A percentile compares a stretch with the other conserved stretches of the same genome.
These are phyloP conservation scores for Kodamaea laetipori DNA, from an alignment of 805 yeast genomes.

Conservation along the genomic window DNA sequence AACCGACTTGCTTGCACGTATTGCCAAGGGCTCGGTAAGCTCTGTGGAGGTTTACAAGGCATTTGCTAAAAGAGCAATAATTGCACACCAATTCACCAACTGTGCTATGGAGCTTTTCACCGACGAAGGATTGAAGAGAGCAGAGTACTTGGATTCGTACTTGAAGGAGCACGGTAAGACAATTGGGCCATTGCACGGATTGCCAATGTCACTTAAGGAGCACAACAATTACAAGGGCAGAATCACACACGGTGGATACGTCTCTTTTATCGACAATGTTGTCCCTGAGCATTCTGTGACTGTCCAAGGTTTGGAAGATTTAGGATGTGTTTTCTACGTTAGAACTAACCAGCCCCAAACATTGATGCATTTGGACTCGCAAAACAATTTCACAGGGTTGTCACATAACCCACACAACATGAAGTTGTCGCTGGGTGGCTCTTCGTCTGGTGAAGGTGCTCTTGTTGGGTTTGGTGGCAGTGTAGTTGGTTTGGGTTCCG, in stretches of 20 bases:
- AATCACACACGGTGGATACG: slow-evolving; percentile 63
- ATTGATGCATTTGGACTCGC: slow-evolving; percentile 67
- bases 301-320: slow-evolving; percentile 46
- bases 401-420: slow-evolving; percentile 61
- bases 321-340: slow-evolving; percentile 61
- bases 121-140: slow-evolving; percentile 59
- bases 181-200: slow-evolving; percentile 66
- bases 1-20: slow-evolving; percentile 40
- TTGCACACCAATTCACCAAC: slow-evolving; percentile 64
- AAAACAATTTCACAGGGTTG: slow-evolving; percentile 60
- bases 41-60: slow-evolving; percentile 60
- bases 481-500: slow-evolving; percentile 66
- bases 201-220: slow-evolving; percentile 67
- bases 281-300: slow-evolving; percentile 50
- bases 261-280: slow-evolving; percentile 50
- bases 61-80: slow-evolving; percentile 63
- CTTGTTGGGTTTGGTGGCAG: slow-evolving; percentile 60
- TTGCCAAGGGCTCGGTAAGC: slow-evolving; percentile 49
- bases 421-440: slow-evolving; percentile 66
- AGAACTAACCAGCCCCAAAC: slow-evolving; percentile 72
- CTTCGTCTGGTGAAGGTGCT: slow-evolving; percentile 74
- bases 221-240: slow-evolving; percentile 57
- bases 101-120: slow-evolving; percentile 63
- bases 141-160: slow-evolving; percentile 56
- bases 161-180: slow-evolving; percentile 49